Base-by-base conservation (phyloP, 805 yeast species). In the Metschnikowia peoriensis region DNA sequence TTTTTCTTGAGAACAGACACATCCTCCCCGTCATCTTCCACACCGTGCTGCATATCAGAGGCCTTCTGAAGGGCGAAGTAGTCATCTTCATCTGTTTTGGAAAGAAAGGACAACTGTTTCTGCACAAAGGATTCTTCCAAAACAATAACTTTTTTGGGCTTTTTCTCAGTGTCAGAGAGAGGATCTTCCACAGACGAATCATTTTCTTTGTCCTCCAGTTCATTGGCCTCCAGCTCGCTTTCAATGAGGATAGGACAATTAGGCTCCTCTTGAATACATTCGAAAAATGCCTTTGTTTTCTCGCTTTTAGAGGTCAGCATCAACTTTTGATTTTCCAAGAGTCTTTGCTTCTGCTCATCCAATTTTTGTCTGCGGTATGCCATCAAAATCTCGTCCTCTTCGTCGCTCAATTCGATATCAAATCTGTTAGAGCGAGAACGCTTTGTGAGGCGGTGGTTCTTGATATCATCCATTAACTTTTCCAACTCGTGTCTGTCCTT, bases 341-440 rank as follows among this genome's bases (percentile, higher is more conserved):
- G 65, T 60, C 81, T 71, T 61, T 76, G 71, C 59, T 76, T 74
- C 66, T 84, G 83, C 50, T 75, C 78, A 41, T 68, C 65, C 43
- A 76, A 55, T 52, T 71, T 70, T 54, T 76, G 78, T 35, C 65
- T 64, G 58, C 78, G 67, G 59, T 77, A 77, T 8, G 78, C 81
- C 50, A 75, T 66, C 54, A 79, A 69, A 41, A 79, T 73, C 48
- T 81, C 86, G 61, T 86, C 91, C 53, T 86, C 94, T 57, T 85
- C 93, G 55, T 85, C 91, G 64, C 89, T 85, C 42, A 86, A 68
- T 58, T 86, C 92, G 16, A 86, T 69, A 49, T 81, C 86, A 47
- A 78, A 74, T 3, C 81, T 79, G 42, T 76, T 80, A 4, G 73
- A 76, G 29, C 78, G 73, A 1, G 81, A 83, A 58, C 80, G 70